Conservation (phyloP, 371 early-diverging fungal genomes). For the Lichtheimia ramosa region DNA sequence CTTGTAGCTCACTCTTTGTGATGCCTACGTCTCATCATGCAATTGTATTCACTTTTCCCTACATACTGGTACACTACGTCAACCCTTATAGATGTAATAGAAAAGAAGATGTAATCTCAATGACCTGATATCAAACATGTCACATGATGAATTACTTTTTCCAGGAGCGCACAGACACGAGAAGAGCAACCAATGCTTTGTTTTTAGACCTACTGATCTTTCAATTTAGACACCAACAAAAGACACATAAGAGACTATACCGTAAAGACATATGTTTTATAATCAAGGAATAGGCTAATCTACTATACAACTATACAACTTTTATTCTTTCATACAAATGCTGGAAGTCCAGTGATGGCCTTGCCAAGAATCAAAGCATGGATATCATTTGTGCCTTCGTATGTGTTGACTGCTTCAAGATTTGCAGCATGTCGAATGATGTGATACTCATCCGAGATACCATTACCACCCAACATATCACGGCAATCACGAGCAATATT, state of each 20-base stretch:
- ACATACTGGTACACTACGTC: neutral
- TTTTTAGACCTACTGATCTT: no score
- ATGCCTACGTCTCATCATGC: neutral
- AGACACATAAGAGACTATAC: no score
- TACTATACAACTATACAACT: no score
- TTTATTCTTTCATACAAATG: slow-evolving; percentile 50
- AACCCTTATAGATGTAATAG: neutral
- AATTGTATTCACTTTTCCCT: neutral
- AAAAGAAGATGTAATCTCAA: no score
- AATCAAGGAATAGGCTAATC: no score
- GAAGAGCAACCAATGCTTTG: no score
- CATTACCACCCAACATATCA: slow-evolving; percentile 92
- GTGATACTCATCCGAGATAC: slow-evolving; percentile 96
- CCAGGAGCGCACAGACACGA: no score
- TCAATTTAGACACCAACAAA: no score
- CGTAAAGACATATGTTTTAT: no score
- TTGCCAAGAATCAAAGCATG: slow-evolving; percentile 95
- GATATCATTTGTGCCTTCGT: slow-evolving; percentile 96
- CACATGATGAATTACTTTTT: no score
- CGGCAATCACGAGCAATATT: slow-evolving; percentile 90
- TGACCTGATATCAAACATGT: no score
- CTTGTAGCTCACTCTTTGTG: no score
- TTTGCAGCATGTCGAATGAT: slow-evolving; percentile 96
- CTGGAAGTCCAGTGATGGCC: slow-evolving; percentile 92
- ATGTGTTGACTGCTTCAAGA: slow-evolving; percentile 94